Percentiles rank a stretch among this genome's conserved stretches.
phyloP scores from a whole-genome alignment of 495 filamentous ascomycete species.

The Tuber melanosporum region DNA sequence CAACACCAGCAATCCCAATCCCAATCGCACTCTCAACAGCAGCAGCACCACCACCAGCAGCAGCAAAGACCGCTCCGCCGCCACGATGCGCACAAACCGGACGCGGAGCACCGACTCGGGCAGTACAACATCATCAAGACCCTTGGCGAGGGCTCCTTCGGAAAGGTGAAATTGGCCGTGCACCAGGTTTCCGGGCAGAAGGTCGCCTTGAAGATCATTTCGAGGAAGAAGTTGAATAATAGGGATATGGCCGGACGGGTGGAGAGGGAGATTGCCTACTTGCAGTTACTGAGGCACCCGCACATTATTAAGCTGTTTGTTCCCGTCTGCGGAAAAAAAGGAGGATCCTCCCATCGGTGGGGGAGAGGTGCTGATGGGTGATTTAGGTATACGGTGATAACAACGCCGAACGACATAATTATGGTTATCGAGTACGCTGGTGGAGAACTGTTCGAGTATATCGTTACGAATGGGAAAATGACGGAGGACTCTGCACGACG shows the following conservation, averaged over 20 bases:
- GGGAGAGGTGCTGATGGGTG: constrained; percentile 18
- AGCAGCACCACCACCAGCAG: constrained; percentile 40
- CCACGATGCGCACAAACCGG: constrained; percentile 38
- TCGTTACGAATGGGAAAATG: constrained; percentile 84
- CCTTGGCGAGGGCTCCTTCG: constrained; percentile 92
- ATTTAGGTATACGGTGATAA: constrained; percentile 85
- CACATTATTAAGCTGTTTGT: constrained; percentile 97
- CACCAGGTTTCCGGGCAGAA: constrained; percentile 85
- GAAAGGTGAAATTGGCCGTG: constrained; percentile 94
- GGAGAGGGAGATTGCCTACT: constrained; percentile 94
- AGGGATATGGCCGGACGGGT: constrained; percentile 95
- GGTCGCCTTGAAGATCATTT: constrained; percentile 95
- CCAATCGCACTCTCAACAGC: constrained; percentile 40
- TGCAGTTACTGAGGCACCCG: constrained; percentile 89
- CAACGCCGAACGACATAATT: constrained; percentile 84
- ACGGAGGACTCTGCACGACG: constrained; percentile 81
- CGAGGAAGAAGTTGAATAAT: constrained; percentile 86
- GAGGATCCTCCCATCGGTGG: not conserved
- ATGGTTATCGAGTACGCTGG: constrained; percentile 99
- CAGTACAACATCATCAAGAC: constrained; percentile 86
- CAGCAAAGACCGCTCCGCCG: constrained; percentile 29
- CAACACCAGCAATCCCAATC: constrained; percentile 28
- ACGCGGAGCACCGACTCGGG: constrained; percentile 69
- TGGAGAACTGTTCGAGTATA: constrained; percentile 93
- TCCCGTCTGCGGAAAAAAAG: constrained; percentile 7